Evolutionary conservation across 2,329 filamentous ascomycete species (phyloP), one percentile per base, ranked within the genome.

Genomic region (Fusarium liriodendri): DNA sequence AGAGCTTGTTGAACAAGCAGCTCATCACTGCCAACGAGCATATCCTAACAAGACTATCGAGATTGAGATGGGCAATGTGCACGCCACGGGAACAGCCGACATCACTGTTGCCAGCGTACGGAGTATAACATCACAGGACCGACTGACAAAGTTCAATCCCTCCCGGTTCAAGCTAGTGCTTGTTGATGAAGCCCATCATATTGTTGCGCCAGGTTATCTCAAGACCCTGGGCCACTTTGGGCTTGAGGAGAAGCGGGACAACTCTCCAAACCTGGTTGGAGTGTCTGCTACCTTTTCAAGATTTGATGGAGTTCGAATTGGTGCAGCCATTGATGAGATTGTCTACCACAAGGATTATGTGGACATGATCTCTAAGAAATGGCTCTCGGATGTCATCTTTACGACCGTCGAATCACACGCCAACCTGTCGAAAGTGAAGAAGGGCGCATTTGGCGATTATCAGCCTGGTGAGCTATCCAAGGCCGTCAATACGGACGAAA

Each of bases 161-260:
- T 82, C 82, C 0, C 86, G 85, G 9, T 98, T 96, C 86, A 99
- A 99, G 83, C 89, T 99, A 0, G 85, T 99, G 0, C 88, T 99
- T 4, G 96, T 99, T 5, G 97, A 99, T 74, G 97, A 99, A 83
- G 97, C 96, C 6, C 97, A 99, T 81, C 97, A 99, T 82, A 97
- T 98, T 62, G 95, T 98, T 52, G 94, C 97, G 1, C 88, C 90
- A 2, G 91, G 91, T 9, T 98, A 98, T 79, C 87, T 97, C 71
- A 88, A 89, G 47, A 88, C 91, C 0, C 85, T 99, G 57, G 85
- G 88, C n/a, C 91, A 98, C 81, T 97, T 99, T 80, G 90, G 92
- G 0, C 87, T 97, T 20, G 83, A 90, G 64, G 77, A 84, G 59
- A 86, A 84, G 72, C 82, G 76, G 66, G 45, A 64, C 8, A 82